These are phyloP conservation scores for Colletotrichum sp. DNA, from an alignment of 2,329 filamentous ascomycete genomes.

Conservation along the genomic window DNA sequence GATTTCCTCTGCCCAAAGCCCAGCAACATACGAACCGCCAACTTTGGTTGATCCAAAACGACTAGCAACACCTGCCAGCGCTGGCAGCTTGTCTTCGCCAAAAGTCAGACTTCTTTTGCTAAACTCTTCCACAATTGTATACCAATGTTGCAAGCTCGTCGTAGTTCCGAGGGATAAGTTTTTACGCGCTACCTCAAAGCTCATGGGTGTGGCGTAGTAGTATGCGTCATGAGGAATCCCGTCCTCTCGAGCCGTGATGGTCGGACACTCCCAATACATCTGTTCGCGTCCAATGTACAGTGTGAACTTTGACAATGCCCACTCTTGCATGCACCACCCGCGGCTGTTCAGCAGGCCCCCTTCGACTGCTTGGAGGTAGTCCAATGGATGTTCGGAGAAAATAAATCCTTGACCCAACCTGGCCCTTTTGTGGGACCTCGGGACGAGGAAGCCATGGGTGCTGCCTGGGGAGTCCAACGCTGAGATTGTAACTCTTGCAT, in stretches of 20 bases:
- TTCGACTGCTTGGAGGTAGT: not conserved
- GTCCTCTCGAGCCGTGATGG: rapidly evolving
- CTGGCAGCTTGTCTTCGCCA: not conserved
- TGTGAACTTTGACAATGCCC: not conserved
- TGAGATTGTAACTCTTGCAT: conserved; percentile 20
- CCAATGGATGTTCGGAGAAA: rapidly evolving
- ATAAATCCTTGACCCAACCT: rapidly evolving
- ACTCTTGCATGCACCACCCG: conserved; percentile 6
- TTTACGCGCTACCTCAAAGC: not conserved
- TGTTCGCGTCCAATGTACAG: conserved; percentile 3
- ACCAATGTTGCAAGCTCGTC: not conserved
- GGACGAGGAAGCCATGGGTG: not conserved
- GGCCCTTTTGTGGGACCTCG: not conserved
- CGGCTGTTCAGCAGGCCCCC: not conserved
- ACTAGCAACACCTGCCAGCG: not conserved
- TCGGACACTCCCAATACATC: conserved; percentile 23
- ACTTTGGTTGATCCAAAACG: not conserved
- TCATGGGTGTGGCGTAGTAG: rapidly evolving
- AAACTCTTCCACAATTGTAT: not conserved
- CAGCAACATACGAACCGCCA: not conserved
- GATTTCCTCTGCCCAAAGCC: not conserved
- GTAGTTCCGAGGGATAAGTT: rapidly evolving
- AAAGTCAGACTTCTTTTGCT: not conserved
- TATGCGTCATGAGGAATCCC: not conserved
- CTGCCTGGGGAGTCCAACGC: not conserved